Base-by-base conservation (phyloP, 106 monocot species). In the Dendrobium nobile region DNA sequence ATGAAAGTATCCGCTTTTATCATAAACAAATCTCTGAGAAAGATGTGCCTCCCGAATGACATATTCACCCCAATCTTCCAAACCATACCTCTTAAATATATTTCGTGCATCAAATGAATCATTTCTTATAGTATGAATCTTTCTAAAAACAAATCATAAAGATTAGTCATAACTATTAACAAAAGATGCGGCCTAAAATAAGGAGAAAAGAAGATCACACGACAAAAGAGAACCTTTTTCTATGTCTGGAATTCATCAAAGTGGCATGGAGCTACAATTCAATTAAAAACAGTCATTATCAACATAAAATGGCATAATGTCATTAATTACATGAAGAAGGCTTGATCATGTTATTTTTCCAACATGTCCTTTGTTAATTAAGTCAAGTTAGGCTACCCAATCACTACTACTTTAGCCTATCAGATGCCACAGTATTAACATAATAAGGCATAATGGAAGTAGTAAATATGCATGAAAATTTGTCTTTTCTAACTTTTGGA, bases 231-330 rank as follows among this genome's bases (percentile, higher is more conserved):
- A 42, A 89, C 97, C 92, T 88, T 86, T 90, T 92, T 80, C 89
- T 81, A 56, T 95, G 92, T 58, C 95, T 86, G 9, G 79, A 87
- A 84, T 95, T 95, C 89, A 99, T 89, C 83, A 99, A 78, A 54
- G 98, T 99, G 17, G 95, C 98, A 84, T 99, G 95, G 17, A 99
- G 78, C 98, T 99, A 89, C 79, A 89, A 48, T 76, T 78, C 27
- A 82, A 26, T 41, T 47, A 80, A 31, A 68, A 31, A 54, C 0
- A n/a, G 3, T 33, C 33, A 70, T 54, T 68, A 78, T 74, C 31
- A 31, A 31, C 31, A 31, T 31, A 31, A 31, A 31, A 31, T 1
- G 28, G 28, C 0, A 28, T 28, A 28, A 28, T 28, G 28, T 28
- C 28, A 28, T 28, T 28, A 28, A 28, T 28, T 28, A 28, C 28